Conservation (phyloP, 139 green algal species). For the Chlamydomonas sp. region DNA sequence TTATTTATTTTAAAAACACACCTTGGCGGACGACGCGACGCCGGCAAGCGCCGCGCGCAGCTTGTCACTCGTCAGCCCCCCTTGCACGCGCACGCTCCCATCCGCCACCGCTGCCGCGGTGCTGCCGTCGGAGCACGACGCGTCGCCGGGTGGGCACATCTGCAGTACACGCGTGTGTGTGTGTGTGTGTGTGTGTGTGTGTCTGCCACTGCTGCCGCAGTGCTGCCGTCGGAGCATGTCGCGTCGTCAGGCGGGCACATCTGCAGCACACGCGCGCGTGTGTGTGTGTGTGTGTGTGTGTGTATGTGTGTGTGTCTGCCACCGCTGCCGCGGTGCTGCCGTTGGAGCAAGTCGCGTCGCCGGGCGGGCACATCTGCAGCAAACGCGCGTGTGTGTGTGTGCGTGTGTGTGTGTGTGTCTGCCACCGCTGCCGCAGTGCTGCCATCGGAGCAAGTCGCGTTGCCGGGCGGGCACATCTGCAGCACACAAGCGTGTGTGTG, state of each 20-base stretch:
- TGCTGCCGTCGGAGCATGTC: constrained; percentile 33
- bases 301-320: too few relatives aligned
- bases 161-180: too few relatives aligned
- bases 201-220: constrained; percentile 18
- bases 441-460: constrained; percentile 33
- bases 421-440: constrained; percentile 17
- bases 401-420: too few relatives aligned
- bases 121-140: constrained; percentile 33
- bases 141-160: constrained; percentile 29
- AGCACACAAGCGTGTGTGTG: too few relatives aligned
- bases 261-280: too few relatives aligned
- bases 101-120: constrained; percentile 18
- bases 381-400: too few relatives aligned
- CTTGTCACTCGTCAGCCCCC: constrained; percentile 27
- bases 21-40: constrained; percentile 17
- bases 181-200: too few relatives aligned
- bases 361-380: constrained; percentile 35
- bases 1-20: too few relatives aligned
- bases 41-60: constrained; percentile 23
- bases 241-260: constrained; percentile 29
- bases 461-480: constrained; percentile 33
- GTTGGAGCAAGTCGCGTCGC: constrained; percentile 31
- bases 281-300: too few relatives aligned
- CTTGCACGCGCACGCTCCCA: constrained; percentile 17
- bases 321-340: constrained; percentile 22